phyloP scores from a whole-genome alignment of 2,329 filamentous ascomycete species.

The Endoconidiophora laricicola region DNA sequence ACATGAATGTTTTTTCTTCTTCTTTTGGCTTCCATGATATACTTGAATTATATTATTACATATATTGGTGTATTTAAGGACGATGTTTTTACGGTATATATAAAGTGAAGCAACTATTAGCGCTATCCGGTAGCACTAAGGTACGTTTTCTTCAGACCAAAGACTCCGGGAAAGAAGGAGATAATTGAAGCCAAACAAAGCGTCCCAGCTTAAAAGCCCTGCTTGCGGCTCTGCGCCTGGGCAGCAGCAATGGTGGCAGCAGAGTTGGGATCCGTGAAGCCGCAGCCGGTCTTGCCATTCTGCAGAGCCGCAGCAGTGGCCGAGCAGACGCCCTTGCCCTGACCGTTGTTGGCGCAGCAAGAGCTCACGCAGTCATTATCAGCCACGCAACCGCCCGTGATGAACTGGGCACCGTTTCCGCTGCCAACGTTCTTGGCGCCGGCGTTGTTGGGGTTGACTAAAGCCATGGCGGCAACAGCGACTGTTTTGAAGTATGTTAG shows the following conservation, averaged over 20 bases:
- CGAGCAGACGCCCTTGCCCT: slow-evolving; percentile 18
- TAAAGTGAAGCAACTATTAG: too few species aligned
- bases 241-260: slow-evolving; percentile 10
- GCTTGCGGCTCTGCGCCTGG: slow-evolving; percentile 10
- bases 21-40: too few species aligned
- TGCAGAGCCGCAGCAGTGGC: slow-evolving; percentile 17
- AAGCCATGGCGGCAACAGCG: slow-evolving; percentile 14
- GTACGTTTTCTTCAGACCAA: too few species aligned
- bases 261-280: slow-evolving; percentile 17
- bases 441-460: slow-evolving; percentile 16
- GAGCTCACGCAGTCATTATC: slow-evolving; percentile 17
- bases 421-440: slow-evolving; percentile 17
- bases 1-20: too few species aligned
- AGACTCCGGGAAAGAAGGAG: too few species aligned
- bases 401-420: slow-evolving; percentile 18
- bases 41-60: too few species aligned
- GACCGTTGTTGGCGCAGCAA: slow-evolving; percentile 18
- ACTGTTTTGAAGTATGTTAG: slow-evolving; percentile 11
- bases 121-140: too few species aligned
- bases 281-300: slow-evolving; percentile 21
- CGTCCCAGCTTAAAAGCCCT: slow-evolving; percentile 12
- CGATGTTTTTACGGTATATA: too few species aligned
- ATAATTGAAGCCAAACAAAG: neutral
- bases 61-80: too few species aligned
- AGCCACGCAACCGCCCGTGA: slow-evolving; percentile 19